Conservation (phyloP, 805 yeast genomes). For the Clavispora asparagi region DNA sequence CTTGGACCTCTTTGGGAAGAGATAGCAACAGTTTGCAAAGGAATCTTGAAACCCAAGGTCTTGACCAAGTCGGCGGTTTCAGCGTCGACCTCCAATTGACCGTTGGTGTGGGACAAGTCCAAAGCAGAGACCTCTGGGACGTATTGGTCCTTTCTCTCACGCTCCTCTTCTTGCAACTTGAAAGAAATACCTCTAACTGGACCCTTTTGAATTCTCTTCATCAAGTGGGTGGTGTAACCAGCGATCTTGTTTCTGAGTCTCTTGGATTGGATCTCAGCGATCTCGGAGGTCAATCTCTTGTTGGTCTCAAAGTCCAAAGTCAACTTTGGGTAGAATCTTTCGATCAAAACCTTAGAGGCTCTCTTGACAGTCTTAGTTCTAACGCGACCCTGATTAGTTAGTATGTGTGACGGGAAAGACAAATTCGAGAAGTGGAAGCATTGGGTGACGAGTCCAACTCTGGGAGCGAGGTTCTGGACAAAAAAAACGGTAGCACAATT, state of each 20-base stretch:
- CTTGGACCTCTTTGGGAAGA: slow-evolving; percentile 86
- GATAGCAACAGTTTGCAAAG: slow-evolving; percentile 79
- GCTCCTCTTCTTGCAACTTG: slow-evolving; percentile 99
- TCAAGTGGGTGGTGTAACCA: slow-evolving; percentile 99
- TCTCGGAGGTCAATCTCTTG: slow-evolving; percentile 98
- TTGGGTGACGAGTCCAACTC: not conserved
- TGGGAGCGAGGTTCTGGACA: not conserved
- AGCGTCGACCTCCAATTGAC: slow-evolving; percentile 93
- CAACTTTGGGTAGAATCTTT: slow-evolving; percentile 99
- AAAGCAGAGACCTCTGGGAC: slow-evolving; percentile 99
- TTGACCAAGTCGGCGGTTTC: slow-evolving; percentile 95
- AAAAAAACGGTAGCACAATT: not conserved
- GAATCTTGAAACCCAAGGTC: slow-evolving; percentile 83
- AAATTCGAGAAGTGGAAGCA: not conserved
- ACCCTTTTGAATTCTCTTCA: slow-evolving; percentile 99
- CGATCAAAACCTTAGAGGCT: slow-evolving; percentile 99
- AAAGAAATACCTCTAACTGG: slow-evolving; percentile 99
- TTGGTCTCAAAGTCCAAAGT: slow-evolving; percentile 99
- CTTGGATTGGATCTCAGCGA: slow-evolving; percentile 98
- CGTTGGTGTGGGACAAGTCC: slow-evolving; percentile 94
- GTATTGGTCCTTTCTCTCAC: slow-evolving; percentile 99
- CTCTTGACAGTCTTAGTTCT: slow-evolving; percentile 99
- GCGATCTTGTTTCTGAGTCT: slow-evolving; percentile 99
- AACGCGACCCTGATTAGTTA: slow-evolving; percentile 86
- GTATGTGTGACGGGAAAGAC: slow-evolving; percentile 13